A percentile compares a stretch with the other conserved stretches of the same genome.
Conservation (phyloP, 140 eudicot genomes). For the Senecio squalidus region DNA sequence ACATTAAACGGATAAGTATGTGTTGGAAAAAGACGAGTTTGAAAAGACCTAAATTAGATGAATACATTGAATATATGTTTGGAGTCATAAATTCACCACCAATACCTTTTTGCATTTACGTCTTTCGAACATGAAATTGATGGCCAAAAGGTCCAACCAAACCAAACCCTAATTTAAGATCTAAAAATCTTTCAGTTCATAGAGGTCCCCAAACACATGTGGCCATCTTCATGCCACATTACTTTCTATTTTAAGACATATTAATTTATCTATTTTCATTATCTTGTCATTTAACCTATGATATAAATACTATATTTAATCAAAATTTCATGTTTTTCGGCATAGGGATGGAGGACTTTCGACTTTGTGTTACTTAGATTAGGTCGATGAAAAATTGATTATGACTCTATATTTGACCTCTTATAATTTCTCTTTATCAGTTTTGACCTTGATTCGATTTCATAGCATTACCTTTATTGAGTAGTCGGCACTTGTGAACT, state of each 20-base stretch:
- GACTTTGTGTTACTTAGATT: not conserved
- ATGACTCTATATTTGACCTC: constrained; percentile 14
- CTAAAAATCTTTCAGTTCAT: not conserved
- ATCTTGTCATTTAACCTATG: not conserved
- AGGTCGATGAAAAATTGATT: not conserved
- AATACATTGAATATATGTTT: constrained; percentile 11
- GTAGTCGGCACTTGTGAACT: no score
- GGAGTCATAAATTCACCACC: constrained; percentile 9
- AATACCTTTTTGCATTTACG: constrained; percentile 27
- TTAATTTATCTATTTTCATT: not conserved
- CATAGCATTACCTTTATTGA: not conserved
- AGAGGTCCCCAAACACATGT: constrained; percentile 23
- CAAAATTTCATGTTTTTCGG: not conserved
- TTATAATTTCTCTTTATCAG: not conserved
- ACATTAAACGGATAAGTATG: not conserved
- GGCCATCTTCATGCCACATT: constrained; percentile 20
- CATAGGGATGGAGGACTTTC: no score
- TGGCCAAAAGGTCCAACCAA: constrained; percentile 18
- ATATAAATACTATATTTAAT: not conserved
- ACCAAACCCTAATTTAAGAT: constrained; percentile 8
- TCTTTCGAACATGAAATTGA: not conserved
- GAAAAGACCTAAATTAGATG: not conserved
- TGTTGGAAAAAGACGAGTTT: not conserved
- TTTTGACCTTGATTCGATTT: constrained; percentile 15
- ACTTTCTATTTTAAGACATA: not conserved